Conservation (phyloP, 2,329 filamentous ascomycete species). For the Penicillium verrucosum region DNA sequence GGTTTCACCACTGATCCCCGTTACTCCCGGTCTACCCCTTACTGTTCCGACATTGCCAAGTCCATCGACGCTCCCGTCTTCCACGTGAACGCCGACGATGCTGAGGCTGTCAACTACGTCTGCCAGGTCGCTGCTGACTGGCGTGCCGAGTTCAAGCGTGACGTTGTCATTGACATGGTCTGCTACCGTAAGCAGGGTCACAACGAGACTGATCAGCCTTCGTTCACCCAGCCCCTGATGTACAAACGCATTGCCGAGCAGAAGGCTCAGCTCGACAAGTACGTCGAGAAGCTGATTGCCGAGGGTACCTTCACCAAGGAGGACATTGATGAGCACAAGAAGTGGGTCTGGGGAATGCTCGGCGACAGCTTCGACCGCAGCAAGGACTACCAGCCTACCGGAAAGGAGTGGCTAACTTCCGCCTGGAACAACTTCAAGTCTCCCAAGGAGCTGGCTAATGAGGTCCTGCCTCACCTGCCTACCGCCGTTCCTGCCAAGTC, state of each 20-base stretch:
- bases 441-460: constrained; percentile 91
- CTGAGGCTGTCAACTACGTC: constrained; percentile 96
- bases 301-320: constrained; percentile 96
- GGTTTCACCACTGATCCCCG: constrained; percentile 98
- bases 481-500: constrained; percentile 73
- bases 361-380: constrained; percentile 96
- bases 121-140: constrained; percentile 96
- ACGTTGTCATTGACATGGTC: constrained; percentile 95
- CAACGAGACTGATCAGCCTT: constrained; percentile 99
- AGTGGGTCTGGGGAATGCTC: constrained; percentile 99
- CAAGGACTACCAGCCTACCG: constrained; percentile 94
- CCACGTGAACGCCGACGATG: constrained; percentile 98
- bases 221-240: constrained; percentile 99
- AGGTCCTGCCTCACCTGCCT: constrained; percentile 86
- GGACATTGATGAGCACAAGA: constrained; percentile 97
- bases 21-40: constrained; percentile 93
- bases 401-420: constrained; percentile 97
- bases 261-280: constrained; percentile 81
- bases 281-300: constrained; percentile 83
- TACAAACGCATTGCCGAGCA: constrained; percentile 95
- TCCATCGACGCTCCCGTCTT: constrained; percentile 97
- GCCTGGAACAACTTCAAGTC: constrained; percentile 99
- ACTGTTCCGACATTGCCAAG: constrained; percentile 99
- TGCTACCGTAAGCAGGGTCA: constrained; percentile 99
- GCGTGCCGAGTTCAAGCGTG: constrained; percentile 97